Evolutionary conservation across 2,329 filamentous ascomycete species (phyloP).

Genomic region (Fusarium xyrophilum): DNA sequence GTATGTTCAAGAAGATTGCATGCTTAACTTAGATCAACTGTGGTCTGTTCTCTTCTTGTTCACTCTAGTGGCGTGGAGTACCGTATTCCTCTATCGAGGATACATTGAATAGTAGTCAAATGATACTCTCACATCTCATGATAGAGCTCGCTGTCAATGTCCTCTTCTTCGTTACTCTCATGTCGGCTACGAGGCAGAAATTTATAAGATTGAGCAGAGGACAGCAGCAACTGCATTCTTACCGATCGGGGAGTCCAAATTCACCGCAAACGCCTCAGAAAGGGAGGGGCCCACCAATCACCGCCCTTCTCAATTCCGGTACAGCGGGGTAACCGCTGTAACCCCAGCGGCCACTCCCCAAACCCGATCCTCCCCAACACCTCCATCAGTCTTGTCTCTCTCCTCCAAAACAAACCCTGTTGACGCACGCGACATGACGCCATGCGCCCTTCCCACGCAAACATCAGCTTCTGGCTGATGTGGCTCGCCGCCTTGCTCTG

Average conservation of each 20-base stretch:
- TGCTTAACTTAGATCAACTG: rapidly evolving
- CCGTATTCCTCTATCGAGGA: rapidly evolving
- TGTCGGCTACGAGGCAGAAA: rapidly evolving
- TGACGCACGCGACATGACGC: conserved; percentile 18
- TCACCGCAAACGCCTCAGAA: too few relatives aligned
- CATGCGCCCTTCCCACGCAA: conserved; percentile 43
- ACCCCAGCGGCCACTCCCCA: not conserved
- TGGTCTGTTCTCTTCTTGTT: rapidly evolving
- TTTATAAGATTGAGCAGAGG: too few relatives aligned
- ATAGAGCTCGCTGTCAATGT: not conserved
- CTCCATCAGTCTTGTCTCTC: not conserved
- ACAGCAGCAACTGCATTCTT: too few relatives aligned
- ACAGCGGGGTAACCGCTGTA: conserved; percentile 6
- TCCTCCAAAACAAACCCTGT: too few relatives aligned
- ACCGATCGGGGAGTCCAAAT: too few relatives aligned
- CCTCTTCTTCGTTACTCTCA: not conserved
- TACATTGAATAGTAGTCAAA: not conserved
- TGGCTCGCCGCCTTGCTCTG: conserved; percentile 42
- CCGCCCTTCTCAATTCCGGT: rapidly evolving
- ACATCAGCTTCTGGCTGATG: conserved; percentile 43
- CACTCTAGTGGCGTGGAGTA: rapidly evolving
- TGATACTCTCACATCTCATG: not conserved
- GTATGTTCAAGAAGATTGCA: rapidly evolving
- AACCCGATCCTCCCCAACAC: not conserved
- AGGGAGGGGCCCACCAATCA: not conserved